These are phyloP conservation scores for Deinandra increscens DNA, from an alignment of 129 eudicot species.

Conservation along the genomic window DNA sequence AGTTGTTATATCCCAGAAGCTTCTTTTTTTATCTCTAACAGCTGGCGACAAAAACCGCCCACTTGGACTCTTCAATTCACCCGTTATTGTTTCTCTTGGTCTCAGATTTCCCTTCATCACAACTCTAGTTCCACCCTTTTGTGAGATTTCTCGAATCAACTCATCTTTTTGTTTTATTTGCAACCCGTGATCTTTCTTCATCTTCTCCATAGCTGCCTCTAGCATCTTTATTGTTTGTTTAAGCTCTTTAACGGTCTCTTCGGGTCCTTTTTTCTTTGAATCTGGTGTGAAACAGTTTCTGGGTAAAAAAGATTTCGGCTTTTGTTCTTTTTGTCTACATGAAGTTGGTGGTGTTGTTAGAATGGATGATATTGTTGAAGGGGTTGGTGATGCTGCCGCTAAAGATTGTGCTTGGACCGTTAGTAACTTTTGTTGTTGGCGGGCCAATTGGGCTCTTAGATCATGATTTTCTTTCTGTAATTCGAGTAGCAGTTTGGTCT, in stretches of 20 bases:
- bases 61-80: conserved; percentile 63
- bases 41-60: conserved; percentile 66
- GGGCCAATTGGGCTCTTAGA: conserved; percentile 65
- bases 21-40: conserved; percentile 66
- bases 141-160: conserved; percentile 52
- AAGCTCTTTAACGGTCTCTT: conserved; percentile 51
- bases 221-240: conserved; percentile 50
- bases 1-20: conserved; percentile 85
- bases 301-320: conserved; percentile 46
- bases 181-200: conserved; percentile 60
- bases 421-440: conserved; percentile 68
- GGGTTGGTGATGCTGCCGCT: conserved; percentile 69
- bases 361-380: conserved; percentile 53
- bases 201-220: conserved; percentile 63
- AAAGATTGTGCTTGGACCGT: conserved; percentile 66
- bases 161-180: conserved; percentile 72
- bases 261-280: conserved; percentile 50
- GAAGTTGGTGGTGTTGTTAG: conserved; percentile 60
- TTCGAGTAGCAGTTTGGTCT: conserved; percentile 76
- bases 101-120: conserved; percentile 43
- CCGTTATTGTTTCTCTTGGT: conserved; percentile 43
- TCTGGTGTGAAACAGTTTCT: conserved; percentile 68
- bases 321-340: conserved; percentile 49
- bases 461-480: conserved; percentile 82
- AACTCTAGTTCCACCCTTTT: conserved; percentile 40